Base-by-base conservation (phyloP, 2,329 filamentous ascomycete genomes). In the Aspergillus bombycis region DNA sequence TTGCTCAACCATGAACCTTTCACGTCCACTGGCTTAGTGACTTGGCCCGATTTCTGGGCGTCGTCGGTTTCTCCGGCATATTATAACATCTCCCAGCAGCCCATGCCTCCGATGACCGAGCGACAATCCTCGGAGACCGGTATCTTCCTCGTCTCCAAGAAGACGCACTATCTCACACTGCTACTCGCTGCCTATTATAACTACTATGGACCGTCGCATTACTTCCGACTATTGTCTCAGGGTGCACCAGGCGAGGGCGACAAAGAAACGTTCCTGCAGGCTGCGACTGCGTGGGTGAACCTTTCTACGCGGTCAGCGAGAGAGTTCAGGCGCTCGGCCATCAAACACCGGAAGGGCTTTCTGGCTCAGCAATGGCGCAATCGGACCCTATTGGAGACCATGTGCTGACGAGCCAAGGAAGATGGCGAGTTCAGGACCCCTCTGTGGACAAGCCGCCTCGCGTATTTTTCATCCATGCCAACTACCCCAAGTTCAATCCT, bases 1-100 rank as follows among this genome's bases (percentile, higher is more conserved):
- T 72, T 88, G 16, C 84, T 88, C 66, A 74, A 80, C n/a, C 75
- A 78, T 1, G 81, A 85, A 43, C 84, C 84, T 0, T 88, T 84
- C 72, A 77, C 68, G 7, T 81, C 82, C 2, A 80, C 79, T 1
- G 86, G 86, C 16, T 74, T 88, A 58, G 78, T 88, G 19, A 81
- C 82, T 19, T 88, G 85, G 85, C 85, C 59, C 19, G 86, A 88
- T 69, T 85, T 82, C 63, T 83, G 80, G 78, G 76, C 75, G 28
- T 77, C 80, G 11, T 79, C 80, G 5, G 79, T 75, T 46, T 80
- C 80, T 19, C 79, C 79, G 9, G 70, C 77, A n/a, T 82, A 78
- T 65, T 80, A 75, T 62, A 70, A 75, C 41, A 78, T 82, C 36
- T 79, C 79, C 6, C 75, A 75, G 19, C 72, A 75, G 46, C 66